phyloP scores from a whole-genome alignment of 139 green algal species.

The Microglena sp. region DNA sequence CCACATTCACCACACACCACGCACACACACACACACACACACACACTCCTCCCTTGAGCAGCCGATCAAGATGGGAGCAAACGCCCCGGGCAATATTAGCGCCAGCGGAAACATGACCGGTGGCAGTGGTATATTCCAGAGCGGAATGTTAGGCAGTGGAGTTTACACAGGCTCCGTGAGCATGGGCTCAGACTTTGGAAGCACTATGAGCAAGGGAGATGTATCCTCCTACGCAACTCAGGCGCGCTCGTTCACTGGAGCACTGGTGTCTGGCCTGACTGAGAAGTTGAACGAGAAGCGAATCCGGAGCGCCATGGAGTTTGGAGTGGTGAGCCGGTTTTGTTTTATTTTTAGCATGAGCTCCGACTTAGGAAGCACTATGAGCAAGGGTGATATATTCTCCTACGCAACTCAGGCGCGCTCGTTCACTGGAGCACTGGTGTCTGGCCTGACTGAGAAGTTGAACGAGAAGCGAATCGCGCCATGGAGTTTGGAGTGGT shows the following conservation, averaged over 20 bases:
- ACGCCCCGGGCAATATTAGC: too few species aligned
- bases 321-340: neutral
- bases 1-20: too few species aligned
- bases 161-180: constrained; percentile 3
- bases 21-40: too few species aligned
- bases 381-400: too few species aligned
- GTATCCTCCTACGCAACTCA: too few species aligned
- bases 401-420: constrained; percentile 16
- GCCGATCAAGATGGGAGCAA: too few species aligned
- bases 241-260: constrained; percentile 29
- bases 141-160: neutral
- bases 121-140: neutral
- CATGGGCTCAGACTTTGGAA: neutral
- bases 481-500: neutral
- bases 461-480: constrained; percentile 47
- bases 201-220: too few species aligned
- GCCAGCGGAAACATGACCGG: neutral
- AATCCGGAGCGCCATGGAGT: constrained; percentile 12
- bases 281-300: constrained; percentile 56
- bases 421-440: constrained; percentile 37
- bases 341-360: neutral
- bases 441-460: constrained; percentile 47
- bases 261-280: constrained; percentile 41
- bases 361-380: neutral
- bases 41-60: too few species aligned